Evolutionary conservation across 495 filamentous ascomycete species (phyloP).

Genomic region (Cenococcum geophilum): DNA sequence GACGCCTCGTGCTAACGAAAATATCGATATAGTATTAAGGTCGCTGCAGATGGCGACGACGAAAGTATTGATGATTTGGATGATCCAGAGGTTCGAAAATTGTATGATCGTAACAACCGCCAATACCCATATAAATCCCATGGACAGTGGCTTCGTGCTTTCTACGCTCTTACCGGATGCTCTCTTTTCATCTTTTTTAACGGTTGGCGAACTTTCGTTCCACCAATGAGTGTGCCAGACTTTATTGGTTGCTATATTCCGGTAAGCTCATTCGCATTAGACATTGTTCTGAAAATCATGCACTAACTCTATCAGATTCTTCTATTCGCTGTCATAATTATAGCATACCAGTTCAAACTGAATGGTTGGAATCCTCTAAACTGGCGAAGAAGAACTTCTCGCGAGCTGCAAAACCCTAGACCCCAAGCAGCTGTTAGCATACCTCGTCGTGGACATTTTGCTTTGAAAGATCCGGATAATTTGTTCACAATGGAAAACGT

Average conservation of each 20-base stretch:
- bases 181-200: conserved; percentile 12
- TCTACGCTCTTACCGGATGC: conserved; percentile 1
- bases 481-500: not conserved
- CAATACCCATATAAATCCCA: conserved; percentile 10
- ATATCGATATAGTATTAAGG: not conserved
- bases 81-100: not conserved
- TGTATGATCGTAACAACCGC: conserved; percentile 8
- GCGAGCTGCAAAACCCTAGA: conserved; percentile 3
- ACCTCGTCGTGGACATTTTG: conserved; percentile 3
- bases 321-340: not conserved
- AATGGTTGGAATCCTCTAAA: conserved; percentile 6
- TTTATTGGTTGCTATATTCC: conserved; percentile 13
- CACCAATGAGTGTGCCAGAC: conserved; percentile 3
- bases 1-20: not conserved
- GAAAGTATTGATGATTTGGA: conserved; percentile 1
- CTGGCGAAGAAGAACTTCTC: conserved; percentile 1
- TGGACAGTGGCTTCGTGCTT: conserved; percentile 13
- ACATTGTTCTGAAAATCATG: too few species aligned
- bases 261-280: not conserved
- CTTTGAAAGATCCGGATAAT: conserved; percentile 6
- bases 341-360: conserved; percentile 5
- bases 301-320: not conserved
- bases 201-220: conserved; percentile 12
- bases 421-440: not conserved
- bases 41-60: conserved; percentile 10